Conservation (phyloP, 257 asterid species). For the Capsicum pubescens region DNA sequence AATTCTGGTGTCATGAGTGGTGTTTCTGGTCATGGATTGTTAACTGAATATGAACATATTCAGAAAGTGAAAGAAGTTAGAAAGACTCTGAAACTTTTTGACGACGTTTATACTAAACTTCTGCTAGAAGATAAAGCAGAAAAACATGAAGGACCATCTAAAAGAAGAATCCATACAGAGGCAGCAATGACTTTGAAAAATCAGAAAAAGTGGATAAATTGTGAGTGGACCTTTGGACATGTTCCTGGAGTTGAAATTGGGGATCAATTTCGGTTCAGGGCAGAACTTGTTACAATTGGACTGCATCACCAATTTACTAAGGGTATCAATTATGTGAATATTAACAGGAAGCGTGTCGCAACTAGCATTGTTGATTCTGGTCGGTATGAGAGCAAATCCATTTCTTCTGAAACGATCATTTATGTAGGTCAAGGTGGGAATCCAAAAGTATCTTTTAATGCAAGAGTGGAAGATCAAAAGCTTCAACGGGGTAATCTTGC, state of each 20-base stretch:
- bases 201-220: conserved; percentile 35
- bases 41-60: conserved; percentile 1
- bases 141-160: background rate
- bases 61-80: conserved; percentile 33
- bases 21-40: conserved; percentile 8
- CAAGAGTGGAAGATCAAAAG: conserved; percentile 40
- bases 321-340: conserved; percentile 37
- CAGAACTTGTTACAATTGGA: conserved; percentile 44
- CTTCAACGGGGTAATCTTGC: conserved; percentile 47
- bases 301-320: conserved; percentile 36
- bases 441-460: background rate
- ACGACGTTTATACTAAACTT: conserved; percentile 22
- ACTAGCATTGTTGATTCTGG: conserved; percentile 44
- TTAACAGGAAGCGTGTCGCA: conserved; percentile 27
- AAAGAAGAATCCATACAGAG: conserved; percentile 13
- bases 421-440: conserved; percentile 50
- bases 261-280: conserved; percentile 41
- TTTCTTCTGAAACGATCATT: conserved; percentile 34
- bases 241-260: conserved; percentile 48
- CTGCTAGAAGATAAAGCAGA: conserved; percentile 29
- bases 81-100: conserved; percentile 34
- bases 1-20: background rate
- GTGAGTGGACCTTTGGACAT: conserved; percentile 38
- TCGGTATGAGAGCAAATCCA: conserved; percentile 34
- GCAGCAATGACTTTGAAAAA: conserved; percentile 36